Evolutionary conservation across 768 basidiomycete genomes (phyloP).

Genomic region (Piloderma croceum): DNA sequence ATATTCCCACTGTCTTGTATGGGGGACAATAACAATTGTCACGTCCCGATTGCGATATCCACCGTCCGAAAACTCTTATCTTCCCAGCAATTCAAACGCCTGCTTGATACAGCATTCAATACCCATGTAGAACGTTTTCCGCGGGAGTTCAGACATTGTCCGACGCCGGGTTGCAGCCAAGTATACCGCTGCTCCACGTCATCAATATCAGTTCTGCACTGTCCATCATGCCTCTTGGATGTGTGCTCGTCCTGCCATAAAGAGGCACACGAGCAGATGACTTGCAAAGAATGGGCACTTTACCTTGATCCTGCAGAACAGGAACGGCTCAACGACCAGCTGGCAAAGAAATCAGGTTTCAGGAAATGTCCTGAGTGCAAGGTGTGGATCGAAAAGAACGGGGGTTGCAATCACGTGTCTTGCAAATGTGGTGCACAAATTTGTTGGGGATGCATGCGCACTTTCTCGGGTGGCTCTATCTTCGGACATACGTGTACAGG

Average conservation of each 20-base stretch:
- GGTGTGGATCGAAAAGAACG: conserved; percentile 61
- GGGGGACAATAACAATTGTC: conserved; percentile 56
- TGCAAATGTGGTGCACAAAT: conserved; percentile 74
- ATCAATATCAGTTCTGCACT: conserved; percentile 54
- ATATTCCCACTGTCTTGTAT: conserved; percentile 69
- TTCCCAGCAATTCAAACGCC: conserved; percentile 44
- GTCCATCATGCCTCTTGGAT: conserved; percentile 63
- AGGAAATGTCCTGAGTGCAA: conserved; percentile 73
- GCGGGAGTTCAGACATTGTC: conserved; percentile 66
- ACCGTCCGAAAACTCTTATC: conserved; percentile 47
- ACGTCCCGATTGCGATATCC: conserved; percentile 47
- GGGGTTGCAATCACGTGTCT: conserved; percentile 83
- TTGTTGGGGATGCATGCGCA: conserved; percentile 75
- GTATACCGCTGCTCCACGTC: conserved; percentile 55
- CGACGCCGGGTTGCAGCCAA: conserved; percentile 72
- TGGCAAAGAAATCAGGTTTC: conserved; percentile 58
- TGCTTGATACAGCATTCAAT: conserved; percentile 58
- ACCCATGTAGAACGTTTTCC: conserved; percentile 54
- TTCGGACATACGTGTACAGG: conserved; percentile 67
- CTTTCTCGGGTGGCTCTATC: conserved; percentile 63
- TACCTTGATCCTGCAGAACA: conserved; percentile 51
- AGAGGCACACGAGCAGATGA: conserved; percentile 58
- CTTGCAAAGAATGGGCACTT: too few species aligned
- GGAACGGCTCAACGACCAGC: conserved; percentile 54
- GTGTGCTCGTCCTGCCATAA: conserved; percentile 62